A percentile compares a stretch with the other conserved stretches of the same genome.
Conservation (phyloP, 2,329 filamentous ascomycete genomes). For the Coniochaeta sp. region DNA sequence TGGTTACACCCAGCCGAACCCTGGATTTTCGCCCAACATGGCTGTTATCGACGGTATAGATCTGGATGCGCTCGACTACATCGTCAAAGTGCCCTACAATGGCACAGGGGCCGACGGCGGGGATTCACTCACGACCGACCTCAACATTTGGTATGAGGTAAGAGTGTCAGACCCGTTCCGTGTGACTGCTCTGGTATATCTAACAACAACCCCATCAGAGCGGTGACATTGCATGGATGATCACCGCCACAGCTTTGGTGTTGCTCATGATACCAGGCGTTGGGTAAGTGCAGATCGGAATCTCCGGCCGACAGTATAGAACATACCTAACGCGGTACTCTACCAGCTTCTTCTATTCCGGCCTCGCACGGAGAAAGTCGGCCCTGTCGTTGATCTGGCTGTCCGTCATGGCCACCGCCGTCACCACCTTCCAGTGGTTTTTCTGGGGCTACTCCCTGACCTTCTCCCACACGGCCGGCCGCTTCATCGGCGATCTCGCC, state of each 20-base stretch:
- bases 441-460: constrained; percentile 84
- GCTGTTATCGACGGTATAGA: constrained; percentile 30
- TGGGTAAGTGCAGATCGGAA: constrained; percentile 40
- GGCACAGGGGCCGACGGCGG: constrained; percentile 58
- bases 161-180: constrained; percentile 16
- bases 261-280: constrained; percentile 91
- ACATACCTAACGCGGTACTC: constrained; percentile 1
- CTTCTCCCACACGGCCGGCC: constrained; percentile 70
- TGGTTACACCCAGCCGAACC: neutral
- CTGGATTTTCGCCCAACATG: constrained; percentile 17
- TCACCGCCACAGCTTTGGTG: constrained; percentile 74
- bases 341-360: constrained; percentile 78
- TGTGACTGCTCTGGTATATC: constrained; percentile 4
- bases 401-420: constrained; percentile 76
- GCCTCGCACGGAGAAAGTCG: constrained; percentile 80
- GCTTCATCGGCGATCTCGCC: constrained; percentile 68
- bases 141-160: constrained; percentile 76
- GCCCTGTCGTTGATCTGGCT: constrained; percentile 87
- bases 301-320: neutral
- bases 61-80: constrained; percentile 36
- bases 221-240: constrained; percentile 81
- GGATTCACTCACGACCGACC: constrained; percentile 57
- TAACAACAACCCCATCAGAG: constrained; percentile 41
- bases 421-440: constrained; percentile 90
- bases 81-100: constrained; percentile 52